Evolutionary conservation across 2,329 filamentous ascomycete species (phyloP).

Genomic region (Ophiocordyceps australis): DNA sequence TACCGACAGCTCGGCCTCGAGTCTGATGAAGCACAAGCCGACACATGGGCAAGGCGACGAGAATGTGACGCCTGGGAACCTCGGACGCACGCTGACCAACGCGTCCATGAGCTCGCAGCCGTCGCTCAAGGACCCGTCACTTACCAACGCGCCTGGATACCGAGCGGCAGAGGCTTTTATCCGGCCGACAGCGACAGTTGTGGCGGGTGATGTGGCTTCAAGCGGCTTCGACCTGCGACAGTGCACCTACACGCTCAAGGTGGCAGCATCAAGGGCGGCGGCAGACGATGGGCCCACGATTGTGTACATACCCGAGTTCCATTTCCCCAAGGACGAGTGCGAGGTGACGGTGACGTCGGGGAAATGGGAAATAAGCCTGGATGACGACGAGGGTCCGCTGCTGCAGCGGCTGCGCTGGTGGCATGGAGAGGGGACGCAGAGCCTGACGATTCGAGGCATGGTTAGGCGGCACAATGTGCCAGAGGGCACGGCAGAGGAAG

Average conservation of each 20-base stretch:
- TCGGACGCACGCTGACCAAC: constrained; percentile 54
- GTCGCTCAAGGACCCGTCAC: constrained; percentile 32
- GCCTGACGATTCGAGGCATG: constrained; percentile 56
- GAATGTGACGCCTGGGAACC: constrained; percentile 54
- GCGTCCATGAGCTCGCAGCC: constrained; percentile 44
- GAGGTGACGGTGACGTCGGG: constrained; percentile 64
- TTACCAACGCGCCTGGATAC: constrained; percentile 52
- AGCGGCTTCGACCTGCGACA: constrained; percentile 71
- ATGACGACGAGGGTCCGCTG: constrained; percentile 49
- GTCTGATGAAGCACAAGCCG: constrained; percentile 8
- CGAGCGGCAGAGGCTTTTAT: constrained; percentile 89
- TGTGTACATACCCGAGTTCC: constrained; percentile 76
- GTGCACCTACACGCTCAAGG: constrained; percentile 56
- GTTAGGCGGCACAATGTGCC: constrained; percentile 42
- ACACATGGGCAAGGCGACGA: constrained; percentile 25
- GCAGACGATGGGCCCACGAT: constrained; percentile 53
- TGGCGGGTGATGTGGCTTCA: constrained; percentile 49
- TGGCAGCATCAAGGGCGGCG: constrained; percentile 43
- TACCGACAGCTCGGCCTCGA: constrained; percentile 26
- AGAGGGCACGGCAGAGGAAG: constrained; percentile 47
- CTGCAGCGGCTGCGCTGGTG: constrained; percentile 79
- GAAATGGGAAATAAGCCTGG: constrained; percentile 70
- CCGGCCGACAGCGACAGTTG: constrained; percentile 61
- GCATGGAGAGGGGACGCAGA: constrained; percentile 76
- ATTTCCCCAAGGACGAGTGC: constrained; percentile 64